Evolutionary conservation across 306 rosid species (phyloP).

Genomic region (Abrus precatorius): DNA sequence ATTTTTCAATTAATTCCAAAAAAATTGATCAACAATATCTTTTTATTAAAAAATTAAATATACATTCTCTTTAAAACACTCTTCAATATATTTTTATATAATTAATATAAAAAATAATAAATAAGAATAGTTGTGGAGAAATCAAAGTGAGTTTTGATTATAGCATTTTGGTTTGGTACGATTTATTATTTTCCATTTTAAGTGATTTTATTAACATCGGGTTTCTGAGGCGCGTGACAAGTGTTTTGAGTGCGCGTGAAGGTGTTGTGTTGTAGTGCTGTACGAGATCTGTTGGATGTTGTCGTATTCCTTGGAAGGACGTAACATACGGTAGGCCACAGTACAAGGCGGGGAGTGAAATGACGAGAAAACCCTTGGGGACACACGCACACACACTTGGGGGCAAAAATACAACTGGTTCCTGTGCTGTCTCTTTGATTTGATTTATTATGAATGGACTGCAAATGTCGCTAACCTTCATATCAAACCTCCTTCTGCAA

Average conservation of each 20-base stretch:
- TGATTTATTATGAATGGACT: background rate
- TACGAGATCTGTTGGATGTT: conserved; percentile 14
- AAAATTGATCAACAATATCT: no score
- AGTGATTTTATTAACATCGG: no score
- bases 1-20: no score
- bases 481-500: background rate
- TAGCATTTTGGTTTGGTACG: no score
- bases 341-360: background rate
- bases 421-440: background rate
- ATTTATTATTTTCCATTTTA: no score
- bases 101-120: no score
- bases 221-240: background rate
- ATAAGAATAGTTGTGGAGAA: no score
- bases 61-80: no score
- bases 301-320: conserved; percentile 42
- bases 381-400: conserved; percentile 5
- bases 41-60: no score
- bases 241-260: background rate
- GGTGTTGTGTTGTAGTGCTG: background rate
- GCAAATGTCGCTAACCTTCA: background rate
- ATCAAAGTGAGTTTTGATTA: no score
- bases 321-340: conserved; percentile 31
- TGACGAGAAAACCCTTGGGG: background rate
- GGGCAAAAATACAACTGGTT: background rate
- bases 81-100: no score